Base-by-base conservation (phyloP, 2,329 filamentous ascomycete species). In the Aquanectria penicillioides region DNA sequence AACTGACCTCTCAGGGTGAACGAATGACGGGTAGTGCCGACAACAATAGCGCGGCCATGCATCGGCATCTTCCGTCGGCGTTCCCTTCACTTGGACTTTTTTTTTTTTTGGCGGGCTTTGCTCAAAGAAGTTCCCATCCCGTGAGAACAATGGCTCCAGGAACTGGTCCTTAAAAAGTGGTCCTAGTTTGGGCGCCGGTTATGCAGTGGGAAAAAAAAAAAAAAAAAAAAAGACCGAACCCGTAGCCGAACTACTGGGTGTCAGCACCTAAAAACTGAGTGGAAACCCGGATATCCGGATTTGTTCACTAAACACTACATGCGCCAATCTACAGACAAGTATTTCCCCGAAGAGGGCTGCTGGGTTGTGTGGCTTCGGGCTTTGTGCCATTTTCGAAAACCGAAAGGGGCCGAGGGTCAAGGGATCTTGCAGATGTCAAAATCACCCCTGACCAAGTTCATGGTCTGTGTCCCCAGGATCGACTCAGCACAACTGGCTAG, bases 391-490 rank as follows among this genome's bases (percentile, higher is more conserved):
- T 23, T 17, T 36, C 20, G 17, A 17, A 23, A 41, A 15, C 4
- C 9, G 48, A 52, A 22, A 28, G 28, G 46, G 37, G 25, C 44
- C 41, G 34, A 22, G 44, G 34, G 44, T 40, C 36, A n/a, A 50
- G 41, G 38, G 56, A 59, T 64, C 57, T 59, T 37, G 62, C 62
- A 63, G 57, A 50, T 64, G 61, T 61, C 63, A 66, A 65, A 34
- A 6, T 34, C 23, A 28, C 44, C 53, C 62, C 48, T 60, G 52
- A n/a, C 18, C 26, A 25, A 44, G 28, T 20, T 22, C 61, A 55
- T 63, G 23, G 34, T 47, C 48, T 65, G 63, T 55, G 50, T n/a
- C n/a, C n/a, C n/a, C n/a, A n/a, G 60, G 65, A 68, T 68, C 65
- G 61, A 65, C 65, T 38, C 44, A 44, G n/a, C n/a, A n/a, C n/a